These are phyloP conservation scores for Populus hybrid DNA, from an alignment of 441 rosid genomes.

Conservation along the genomic window DNA sequence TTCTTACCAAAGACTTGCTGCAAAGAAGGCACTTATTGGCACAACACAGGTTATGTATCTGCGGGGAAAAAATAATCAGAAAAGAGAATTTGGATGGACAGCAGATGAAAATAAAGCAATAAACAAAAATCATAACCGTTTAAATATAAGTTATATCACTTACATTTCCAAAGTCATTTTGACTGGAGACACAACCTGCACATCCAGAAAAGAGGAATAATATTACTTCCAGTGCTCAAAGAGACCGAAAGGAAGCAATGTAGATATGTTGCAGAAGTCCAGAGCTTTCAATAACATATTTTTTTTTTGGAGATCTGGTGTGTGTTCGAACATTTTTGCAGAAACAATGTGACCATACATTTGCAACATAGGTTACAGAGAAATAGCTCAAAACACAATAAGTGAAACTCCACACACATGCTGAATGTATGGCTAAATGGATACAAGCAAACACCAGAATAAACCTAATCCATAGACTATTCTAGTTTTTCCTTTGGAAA, in stretches of 20 bases:
- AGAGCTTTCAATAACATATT: not conserved
- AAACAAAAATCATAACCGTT: not conserved
- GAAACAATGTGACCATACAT: not conserved
- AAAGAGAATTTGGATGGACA: conserved; percentile 16
- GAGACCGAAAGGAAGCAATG: conserved; percentile 7
- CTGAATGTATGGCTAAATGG: not conserved
- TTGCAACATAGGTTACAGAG: not conserved
- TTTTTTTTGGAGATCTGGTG: not conserved
- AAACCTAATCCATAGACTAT: not conserved
- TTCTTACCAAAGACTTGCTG: conserved; percentile 97
- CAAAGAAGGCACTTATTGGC: conserved; percentile 99
- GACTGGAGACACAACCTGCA: conserved; percentile 95
- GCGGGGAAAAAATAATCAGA: conserved; percentile 14
- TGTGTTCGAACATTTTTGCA: not conserved
- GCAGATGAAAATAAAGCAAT: conserved; percentile 4
- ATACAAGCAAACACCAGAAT: not conserved
- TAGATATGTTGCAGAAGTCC: not conserved
- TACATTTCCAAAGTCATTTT: conserved; percentile 99
- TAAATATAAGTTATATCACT: conserved; percentile 25
- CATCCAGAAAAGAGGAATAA: not conserved
- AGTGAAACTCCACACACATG: not conserved
- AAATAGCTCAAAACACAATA: not conserved
- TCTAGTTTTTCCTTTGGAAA: not conserved
- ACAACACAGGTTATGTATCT: conserved; percentile 96
- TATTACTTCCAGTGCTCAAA: conserved; percentile 8